A percentile compares a stretch with the other conserved stretches of the same genome.
phyloP scores from a whole-genome alignment of 2,329 filamentous ascomycete genomes.

The Beauveria sp. region DNA sequence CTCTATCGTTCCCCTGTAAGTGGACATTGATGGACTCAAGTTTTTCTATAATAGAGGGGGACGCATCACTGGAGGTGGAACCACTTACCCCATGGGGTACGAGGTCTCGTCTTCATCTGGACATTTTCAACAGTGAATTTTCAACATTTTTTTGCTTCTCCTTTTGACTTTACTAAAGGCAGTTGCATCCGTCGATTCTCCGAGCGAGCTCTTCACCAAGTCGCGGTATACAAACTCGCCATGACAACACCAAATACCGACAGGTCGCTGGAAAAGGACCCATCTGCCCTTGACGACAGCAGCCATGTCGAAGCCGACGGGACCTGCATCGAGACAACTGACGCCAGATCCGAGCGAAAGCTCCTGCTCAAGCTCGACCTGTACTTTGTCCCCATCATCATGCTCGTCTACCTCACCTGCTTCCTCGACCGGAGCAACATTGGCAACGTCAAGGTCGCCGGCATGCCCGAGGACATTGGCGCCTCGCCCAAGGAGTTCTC shows the following conservation, averaged over 20 bases:
- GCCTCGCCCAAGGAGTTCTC: slow-evolving; percentile 23
- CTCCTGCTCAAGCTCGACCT: slow-evolving; percentile 26
- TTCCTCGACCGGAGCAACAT: slow-evolving; percentile 50
- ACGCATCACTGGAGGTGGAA: background rate
- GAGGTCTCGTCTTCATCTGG: background rate
- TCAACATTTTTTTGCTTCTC: no score
- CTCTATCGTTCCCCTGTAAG: background rate
- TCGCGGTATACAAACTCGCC: background rate
- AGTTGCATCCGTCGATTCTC: background rate
- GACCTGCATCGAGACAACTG: slow-evolving; percentile 17
- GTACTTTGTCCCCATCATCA: slow-evolving; percentile 36
- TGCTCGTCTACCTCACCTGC: slow-evolving; percentile 46
- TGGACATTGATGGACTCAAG: background rate
- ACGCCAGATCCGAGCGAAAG: slow-evolving; percentile 21
- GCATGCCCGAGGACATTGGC: slow-evolving; percentile 26
- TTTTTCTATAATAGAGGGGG: background rate
- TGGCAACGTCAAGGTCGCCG: slow-evolving; percentile 26
- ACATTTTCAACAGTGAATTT: no score
- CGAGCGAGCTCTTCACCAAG: background rate
- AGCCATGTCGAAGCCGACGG: background rate
- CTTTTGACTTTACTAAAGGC: no score
- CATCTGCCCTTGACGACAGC: background rate
- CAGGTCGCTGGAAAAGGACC: background rate
- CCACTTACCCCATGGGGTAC: background rate
- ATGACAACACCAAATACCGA: background rate